Evolutionary conservation across 2,329 filamentous ascomycete genomes (phyloP), one percentile per base, ranked within the genome.

Genomic region (Ilyonectria sp.): DNA sequence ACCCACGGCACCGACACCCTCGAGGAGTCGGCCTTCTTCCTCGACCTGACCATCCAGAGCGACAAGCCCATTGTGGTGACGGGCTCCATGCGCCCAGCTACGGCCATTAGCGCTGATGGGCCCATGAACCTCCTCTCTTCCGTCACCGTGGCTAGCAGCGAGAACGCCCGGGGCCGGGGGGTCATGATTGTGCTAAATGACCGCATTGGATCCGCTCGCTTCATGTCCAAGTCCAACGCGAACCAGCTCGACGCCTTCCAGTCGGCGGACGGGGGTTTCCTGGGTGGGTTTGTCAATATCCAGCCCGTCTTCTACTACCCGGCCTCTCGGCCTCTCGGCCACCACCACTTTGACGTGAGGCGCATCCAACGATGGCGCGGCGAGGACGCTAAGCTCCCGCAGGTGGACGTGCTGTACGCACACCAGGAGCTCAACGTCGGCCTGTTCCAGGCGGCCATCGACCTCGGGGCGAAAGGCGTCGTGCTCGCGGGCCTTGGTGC

Each of bases 1-100:
- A 91, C 90, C 0, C 90, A 92, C 72, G 90, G 90, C 54, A 92
- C 90, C 9, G 90, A 92, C 72, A 90, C 88, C 0, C 81, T 92
- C 1, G 89, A 91, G 72, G 89, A 91, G 77, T 86, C 87, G 0
- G 87, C 89, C 9, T 91, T 91, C 80, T 91, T 90, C 80, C 79
- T 91, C 9, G 86, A 91, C 69, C 78, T 87, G 4, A 89, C 87
- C 0, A 76, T 90, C 37, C 85, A 85, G 70, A 87, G 84, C 49
- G 82, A 82, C 33, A 91, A 91, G 76, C 89, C 89, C 1, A 82
- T 91, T 6, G 84, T 91, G 4, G 74, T 89, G 26, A 89, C 89
- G 2, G 89, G 89, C 6, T 85, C 89, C 19, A 91, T 91, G 89
- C 82, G 89, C 10, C 89, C 89, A 5, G 86, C 88, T 0, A 90